These are phyloP conservation scores for Penicillium longicatenatum DNA, from an alignment of 495 filamentous ascomycete genomes.

Conservation along the genomic window DNA sequence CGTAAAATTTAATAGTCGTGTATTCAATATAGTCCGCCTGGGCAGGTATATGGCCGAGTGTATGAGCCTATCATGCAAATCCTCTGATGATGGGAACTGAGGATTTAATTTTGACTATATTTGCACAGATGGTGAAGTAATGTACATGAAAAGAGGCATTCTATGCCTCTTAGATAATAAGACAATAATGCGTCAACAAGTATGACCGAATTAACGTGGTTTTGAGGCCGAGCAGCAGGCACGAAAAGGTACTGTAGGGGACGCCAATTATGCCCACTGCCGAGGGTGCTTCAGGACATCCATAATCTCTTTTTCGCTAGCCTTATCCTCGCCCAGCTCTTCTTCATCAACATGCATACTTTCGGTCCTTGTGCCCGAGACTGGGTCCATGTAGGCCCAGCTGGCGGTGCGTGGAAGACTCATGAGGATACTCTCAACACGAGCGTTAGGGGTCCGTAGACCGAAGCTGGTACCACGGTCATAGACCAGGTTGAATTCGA, in stretches of 20 bases:
- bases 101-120: background rate
- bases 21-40: background rate
- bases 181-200: slow-evolving; percentile 6
- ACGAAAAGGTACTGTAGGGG: background rate
- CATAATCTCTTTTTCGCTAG: slow-evolving; percentile 68
- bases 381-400: slow-evolving; percentile 92
- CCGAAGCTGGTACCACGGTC: slow-evolving; percentile 96
- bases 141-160: slow-evolving; percentile 9
- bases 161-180: background rate
- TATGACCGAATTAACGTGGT: background rate
- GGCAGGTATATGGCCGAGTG: background rate
- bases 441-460: slow-evolving; percentile 84
- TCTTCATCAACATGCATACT: slow-evolving; percentile 30
- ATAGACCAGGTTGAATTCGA: slow-evolving; percentile 98
- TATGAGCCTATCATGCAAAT: background rate
- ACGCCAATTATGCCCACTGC: slow-evolving; percentile 77
- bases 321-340: slow-evolving; percentile 46
- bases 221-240: background rate
- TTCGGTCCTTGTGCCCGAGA: slow-evolving; percentile 49
- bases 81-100: background rate
- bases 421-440: slow-evolving; percentile 97
- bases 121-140: slow-evolving; percentile 7
- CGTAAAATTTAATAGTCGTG: background rate
- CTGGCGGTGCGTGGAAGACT: slow-evolving; percentile 89
- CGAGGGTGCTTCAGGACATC: slow-evolving; percentile 82